Conservation (phyloP, 1,139 yeast genomes). For the Saccharomyces hybrid region DNA sequence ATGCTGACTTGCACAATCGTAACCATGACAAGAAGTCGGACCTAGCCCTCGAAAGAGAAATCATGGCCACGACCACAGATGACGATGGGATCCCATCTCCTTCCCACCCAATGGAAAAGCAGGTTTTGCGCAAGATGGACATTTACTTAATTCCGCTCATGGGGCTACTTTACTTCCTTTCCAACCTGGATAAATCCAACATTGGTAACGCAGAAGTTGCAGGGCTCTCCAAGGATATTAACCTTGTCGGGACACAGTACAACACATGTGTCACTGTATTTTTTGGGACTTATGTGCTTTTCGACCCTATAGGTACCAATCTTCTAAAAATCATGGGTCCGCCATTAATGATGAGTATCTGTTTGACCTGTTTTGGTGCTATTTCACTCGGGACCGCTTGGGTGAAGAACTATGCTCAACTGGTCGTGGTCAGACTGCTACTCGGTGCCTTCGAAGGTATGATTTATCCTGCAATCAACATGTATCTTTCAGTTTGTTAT, state of each 20-base stretch:
- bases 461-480: conserved; percentile 42
- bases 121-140: conserved; percentile 44
- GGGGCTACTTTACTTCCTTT: conserved; percentile 45
- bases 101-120: conserved; percentile 34
- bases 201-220: conserved; percentile 56
- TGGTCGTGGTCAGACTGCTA: conserved; percentile 40
- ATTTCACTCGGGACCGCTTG: conserved; percentile 45
- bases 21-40: conserved; percentile 9
- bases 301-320: conserved; percentile 49
- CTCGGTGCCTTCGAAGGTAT: conserved; percentile 52
- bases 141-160: conserved; percentile 46
- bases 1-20: neutral
- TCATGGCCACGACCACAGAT: conserved; percentile 22
- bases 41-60: conserved; percentile 15
- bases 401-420: conserved; percentile 38
- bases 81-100: conserved; percentile 25
- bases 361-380: conserved; percentile 42
- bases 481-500: conserved; percentile 37
- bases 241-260: conserved; percentile 42
- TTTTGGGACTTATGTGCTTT: conserved; percentile 49
- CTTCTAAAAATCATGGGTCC: conserved; percentile 33
- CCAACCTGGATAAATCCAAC: conserved; percentile 51
- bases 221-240: conserved; percentile 45
- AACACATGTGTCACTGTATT: conserved; percentile 48
- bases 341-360: conserved; percentile 26